A percentile compares a stretch with the other conserved stretches of the same genome.
Evolutionary conservation across 2,329 filamentous ascomycete species (phyloP).

Genomic region (Penicillium sp.): DNA sequence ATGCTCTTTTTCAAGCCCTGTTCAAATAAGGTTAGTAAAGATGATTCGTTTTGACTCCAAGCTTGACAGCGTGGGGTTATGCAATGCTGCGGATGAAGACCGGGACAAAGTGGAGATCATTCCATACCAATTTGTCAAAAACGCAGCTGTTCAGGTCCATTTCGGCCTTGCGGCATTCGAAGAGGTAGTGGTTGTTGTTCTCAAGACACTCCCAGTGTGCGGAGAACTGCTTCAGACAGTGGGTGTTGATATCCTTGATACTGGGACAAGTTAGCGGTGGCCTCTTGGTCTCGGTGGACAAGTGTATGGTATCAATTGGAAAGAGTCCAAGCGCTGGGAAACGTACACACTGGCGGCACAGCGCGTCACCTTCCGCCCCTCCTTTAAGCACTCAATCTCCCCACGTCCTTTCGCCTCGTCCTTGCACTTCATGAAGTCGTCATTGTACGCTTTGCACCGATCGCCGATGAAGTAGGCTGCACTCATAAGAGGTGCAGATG

Average conservation of each 20-base stretch:
- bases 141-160: slow-evolving; percentile 92
- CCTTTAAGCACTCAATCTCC: slow-evolving; percentile 91
- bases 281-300: background rate
- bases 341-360: slow-evolving; percentile 88
- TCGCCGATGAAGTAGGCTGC: slow-evolving; percentile 96
- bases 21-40: background rate
- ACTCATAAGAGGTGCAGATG: slow-evolving; percentile 83
- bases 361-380: slow-evolving; percentile 91
- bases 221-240: slow-evolving; percentile 86
- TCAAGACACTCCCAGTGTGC: slow-evolving; percentile 94
- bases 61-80: slow-evolving; percentile 1
- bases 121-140: slow-evolving; percentile 83
- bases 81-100: background rate
- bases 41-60: background rate
- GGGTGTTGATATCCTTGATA: slow-evolving; percentile 90
- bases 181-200: slow-evolving; percentile 95
- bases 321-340: background rate
- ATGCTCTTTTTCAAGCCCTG: slow-evolving; percentile 78
- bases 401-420: slow-evolving; percentile 82
- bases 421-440: slow-evolving; percentile 99
- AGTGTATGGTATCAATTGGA: background rate
- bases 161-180: slow-evolving; percentile 86
- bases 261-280: slow-evolving; percentile 43
- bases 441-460: slow-evolving; percentile 90
- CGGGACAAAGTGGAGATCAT: background rate